Percentiles rank a stretch among this genome's conserved stretches.
phyloP scores from a whole-genome alignment of 2,329 filamentous ascomycete species.

The Cordyceps farinosa region DNA sequence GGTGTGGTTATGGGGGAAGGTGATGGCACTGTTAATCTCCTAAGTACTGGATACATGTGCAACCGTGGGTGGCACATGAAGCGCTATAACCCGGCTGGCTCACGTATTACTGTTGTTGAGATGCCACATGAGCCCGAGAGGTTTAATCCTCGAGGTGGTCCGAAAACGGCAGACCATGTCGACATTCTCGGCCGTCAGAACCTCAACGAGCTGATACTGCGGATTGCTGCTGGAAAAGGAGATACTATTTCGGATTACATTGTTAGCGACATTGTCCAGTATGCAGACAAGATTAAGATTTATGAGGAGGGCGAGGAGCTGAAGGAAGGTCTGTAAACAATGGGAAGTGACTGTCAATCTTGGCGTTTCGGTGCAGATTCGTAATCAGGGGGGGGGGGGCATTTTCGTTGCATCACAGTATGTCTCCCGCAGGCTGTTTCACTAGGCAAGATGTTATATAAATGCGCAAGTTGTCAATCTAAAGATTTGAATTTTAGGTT shows the following conservation, averaged over 20 bases:
- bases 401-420: not conserved
- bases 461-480: not conserved
- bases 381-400: not conserved
- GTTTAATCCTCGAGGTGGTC: constrained; percentile 75
- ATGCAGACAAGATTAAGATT: constrained; percentile 79
- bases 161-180: constrained; percentile 81
- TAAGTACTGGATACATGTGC: constrained; percentile 95
- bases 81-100: constrained; percentile 84
- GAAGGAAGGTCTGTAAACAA: constrained; percentile 1
- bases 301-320: constrained; percentile 55
- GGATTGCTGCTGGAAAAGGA: constrained; percentile 81
- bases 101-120: constrained; percentile 80
- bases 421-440: not conserved
- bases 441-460: not conserved
- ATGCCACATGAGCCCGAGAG: constrained; percentile 96
- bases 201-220: constrained; percentile 85
- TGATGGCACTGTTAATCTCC: constrained; percentile 90
- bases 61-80: constrained; percentile 91
- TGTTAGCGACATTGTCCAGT: constrained; percentile 76
- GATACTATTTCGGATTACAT: constrained; percentile 73
- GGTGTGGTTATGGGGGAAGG: constrained; percentile 95
- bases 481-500: not conserved
- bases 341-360: not conserved
- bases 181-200: constrained; percentile 88
- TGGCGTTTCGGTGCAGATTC: constrained; percentile 10